Evolutionary conservation across 331 rosid species (phyloP).

Genomic region (Cydonia oblonga): DNA sequence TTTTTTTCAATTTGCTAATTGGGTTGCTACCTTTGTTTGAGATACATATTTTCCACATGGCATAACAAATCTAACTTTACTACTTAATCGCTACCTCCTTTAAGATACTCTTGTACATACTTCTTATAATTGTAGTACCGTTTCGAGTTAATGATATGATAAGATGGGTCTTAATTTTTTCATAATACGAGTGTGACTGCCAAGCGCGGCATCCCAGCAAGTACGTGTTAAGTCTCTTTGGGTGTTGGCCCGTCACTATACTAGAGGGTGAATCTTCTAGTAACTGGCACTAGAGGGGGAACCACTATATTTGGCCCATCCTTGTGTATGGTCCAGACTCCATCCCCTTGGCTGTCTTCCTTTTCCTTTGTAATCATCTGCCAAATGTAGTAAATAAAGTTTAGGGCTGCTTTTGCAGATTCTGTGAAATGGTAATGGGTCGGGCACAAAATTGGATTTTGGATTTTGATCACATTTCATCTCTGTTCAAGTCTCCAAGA

Average conservation of each 20-base stretch:
- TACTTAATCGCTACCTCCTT: too few species aligned
- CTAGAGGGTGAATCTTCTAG: not conserved
- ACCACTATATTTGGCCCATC: not conserved
- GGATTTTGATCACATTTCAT: not conserved
- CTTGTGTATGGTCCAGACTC: not conserved
- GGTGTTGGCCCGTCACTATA: not conserved
- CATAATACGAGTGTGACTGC: too few species aligned
- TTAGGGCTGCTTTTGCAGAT: not conserved
- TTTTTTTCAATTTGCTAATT: too few species aligned
- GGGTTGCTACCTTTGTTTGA: too few species aligned
- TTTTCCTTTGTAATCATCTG: not conserved
- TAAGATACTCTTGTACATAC: too few species aligned
- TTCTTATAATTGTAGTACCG: too few species aligned
- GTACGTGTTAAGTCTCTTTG: not conserved
- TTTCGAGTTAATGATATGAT: too few species aligned
- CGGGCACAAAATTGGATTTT: too few species aligned
- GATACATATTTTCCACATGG: too few species aligned
- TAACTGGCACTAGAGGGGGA: not conserved
- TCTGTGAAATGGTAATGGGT: not conserved
- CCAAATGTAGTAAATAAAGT: not conserved
- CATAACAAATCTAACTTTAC: too few species aligned
- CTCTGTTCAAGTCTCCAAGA: not conserved
- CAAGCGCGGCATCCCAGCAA: too few species aligned
- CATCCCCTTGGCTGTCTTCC: not conserved
- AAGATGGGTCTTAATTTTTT: too few species aligned